Base-by-base conservation (phyloP, 1,284 basidiomycete genomes). In the Irpex sp. region DNA sequence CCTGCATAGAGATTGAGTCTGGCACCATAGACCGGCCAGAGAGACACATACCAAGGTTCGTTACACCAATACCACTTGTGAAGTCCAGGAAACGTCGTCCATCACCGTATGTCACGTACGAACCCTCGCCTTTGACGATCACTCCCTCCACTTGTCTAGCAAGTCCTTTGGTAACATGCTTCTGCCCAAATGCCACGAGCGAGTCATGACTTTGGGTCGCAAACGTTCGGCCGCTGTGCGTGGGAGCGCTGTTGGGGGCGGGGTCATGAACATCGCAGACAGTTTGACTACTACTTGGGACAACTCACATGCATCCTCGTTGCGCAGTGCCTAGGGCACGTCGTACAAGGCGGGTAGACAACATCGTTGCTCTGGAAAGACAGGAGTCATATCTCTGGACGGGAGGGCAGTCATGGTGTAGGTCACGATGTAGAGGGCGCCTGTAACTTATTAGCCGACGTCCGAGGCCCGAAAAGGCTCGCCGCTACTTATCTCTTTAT, bases 41-140 rank as follows among this genome's bases (percentile, higher is more conserved):
- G 11, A 33, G 56, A n/a, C n/a, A 74, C 81, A 64, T 59, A 91
- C 90, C 91, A 35, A 94, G 79, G 71, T 84, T 87, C 0, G 90
- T 92, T 0, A 95, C 89, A 46, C 90, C 92, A 69, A 95, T 96
- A 26, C 94, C 94, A 70, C 84, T 86, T 4, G 92, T 95, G 70
- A 95, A 95, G 75, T 95, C 94, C 58, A 96, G 81, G 71, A 92
- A 71, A 68, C 78, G 81, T 62, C 84, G 81, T 4, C 93, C 94
- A 67, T 93, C 88, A 51, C 87, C 80, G 63, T 89, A 84, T 39
- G 79, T 79, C 62, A 94, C 86, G 71, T 89, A 92, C 1, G 91
- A 87, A 9, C 94, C 94, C 69, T 88, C 80, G 47, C 90, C 94
- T 69, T 87, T 90, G 61, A 81, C 79, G 77, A 96, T 88, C 61